phyloP scores from a whole-genome alignment of 2,329 filamentous ascomycete genomes.

The Cladosporium sp. region DNA sequence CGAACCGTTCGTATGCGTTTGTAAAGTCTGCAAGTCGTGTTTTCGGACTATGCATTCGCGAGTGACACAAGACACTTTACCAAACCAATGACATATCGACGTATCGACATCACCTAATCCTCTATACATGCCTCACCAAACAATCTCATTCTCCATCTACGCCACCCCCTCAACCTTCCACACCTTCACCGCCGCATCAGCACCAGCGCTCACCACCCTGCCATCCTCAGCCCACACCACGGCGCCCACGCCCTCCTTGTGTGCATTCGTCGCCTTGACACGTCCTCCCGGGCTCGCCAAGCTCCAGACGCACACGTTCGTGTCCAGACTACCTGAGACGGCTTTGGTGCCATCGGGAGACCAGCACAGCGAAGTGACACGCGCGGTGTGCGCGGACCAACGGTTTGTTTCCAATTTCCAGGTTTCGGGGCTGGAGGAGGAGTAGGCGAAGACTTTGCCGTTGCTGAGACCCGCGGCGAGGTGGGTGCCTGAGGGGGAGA shows the following conservation, averaged over 20 bases:
- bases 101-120: neutral
- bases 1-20: constrained; percentile 21
- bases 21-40: too few species aligned
- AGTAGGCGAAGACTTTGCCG: constrained; percentile 86
- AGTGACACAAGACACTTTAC: neutral
- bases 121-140: neutral
- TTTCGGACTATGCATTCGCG: too few species aligned
- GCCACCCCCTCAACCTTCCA: constrained; percentile 63
- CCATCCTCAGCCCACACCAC: constrained; percentile 73
- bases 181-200: constrained; percentile 87
- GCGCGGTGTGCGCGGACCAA: constrained; percentile 71
- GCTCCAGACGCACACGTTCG: constrained; percentile 91
- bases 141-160: neutral
- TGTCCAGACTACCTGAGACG: constrained; percentile 84
- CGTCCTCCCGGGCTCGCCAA: constrained; percentile 78
- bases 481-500: constrained; percentile 74
- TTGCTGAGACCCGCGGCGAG: constrained; percentile 80
- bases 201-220: constrained; percentile 77
- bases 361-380: constrained; percentile 73
- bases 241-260: constrained; percentile 93
- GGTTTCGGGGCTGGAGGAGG: constrained; percentile 44
- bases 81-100: neutral
- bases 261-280: constrained; percentile 81
- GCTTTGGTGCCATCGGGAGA: constrained; percentile 75
- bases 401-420: constrained; percentile 78